These are phyloP conservation scores for Paracoccidioides lutzii DNA, from an alignment of 2,329 filamentous ascomycete genomes.

Conservation along the genomic window DNA sequence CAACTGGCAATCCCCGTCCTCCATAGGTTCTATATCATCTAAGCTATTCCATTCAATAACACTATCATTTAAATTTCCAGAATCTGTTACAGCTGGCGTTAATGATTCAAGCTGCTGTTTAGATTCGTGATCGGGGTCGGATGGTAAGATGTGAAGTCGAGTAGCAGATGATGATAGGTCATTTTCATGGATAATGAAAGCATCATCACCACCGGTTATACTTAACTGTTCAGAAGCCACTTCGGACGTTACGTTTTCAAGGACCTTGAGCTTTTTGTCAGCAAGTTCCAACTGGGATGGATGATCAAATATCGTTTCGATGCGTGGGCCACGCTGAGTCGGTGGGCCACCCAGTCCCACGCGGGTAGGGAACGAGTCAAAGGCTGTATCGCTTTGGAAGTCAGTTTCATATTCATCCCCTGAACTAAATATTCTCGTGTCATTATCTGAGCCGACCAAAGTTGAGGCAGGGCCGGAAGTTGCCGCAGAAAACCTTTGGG, in stretches of 20 bases:
- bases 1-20: neutral
- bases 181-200: neutral
- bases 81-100: neutral
- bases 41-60: neutral
- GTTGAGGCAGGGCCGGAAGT: constrained; percentile 48
- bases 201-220: neutral
- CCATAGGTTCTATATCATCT: neutral
- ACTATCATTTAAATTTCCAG: neutral
- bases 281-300: constrained; percentile 27
- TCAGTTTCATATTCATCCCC: constrained; percentile 50
- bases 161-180: neutral
- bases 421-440: constrained; percentile 43
- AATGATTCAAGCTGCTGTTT: neutral
- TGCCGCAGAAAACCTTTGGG: constrained; percentile 42
- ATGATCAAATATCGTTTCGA: constrained; percentile 53
- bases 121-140: neutral
- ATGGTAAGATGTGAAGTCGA: neutral
- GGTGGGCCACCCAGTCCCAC: constrained; percentile 42
- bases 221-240: neutral
- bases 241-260: constrained; percentile 19
- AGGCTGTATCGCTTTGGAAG: constrained; percentile 48
- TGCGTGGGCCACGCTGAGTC: constrained; percentile 42
- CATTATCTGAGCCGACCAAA: constrained; percentile 47
- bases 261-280: constrained; percentile 31
- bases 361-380: constrained; percentile 50